These are phyloP conservation scores for Haplosporangium sp. DNA, from an alignment of 371 early-diverging fungal genomes.

Conservation along the genomic window DNA sequence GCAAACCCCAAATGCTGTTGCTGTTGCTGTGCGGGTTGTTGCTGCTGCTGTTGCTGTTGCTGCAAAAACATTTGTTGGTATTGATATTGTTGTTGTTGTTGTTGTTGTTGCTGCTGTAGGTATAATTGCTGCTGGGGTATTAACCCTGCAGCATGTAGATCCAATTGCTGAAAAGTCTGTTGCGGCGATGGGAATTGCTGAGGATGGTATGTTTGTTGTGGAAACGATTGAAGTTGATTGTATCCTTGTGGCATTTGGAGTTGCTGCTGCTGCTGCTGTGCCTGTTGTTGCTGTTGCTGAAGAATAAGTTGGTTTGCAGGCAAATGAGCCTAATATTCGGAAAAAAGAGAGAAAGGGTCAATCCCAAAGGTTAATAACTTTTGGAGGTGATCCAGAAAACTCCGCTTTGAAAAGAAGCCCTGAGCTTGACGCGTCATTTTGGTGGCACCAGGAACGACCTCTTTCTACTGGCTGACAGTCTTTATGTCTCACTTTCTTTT, in stretches of 20 bases:
- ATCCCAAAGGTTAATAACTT: neutral
- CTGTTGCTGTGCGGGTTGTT: slow-evolving; percentile 27
- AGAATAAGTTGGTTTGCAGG: slow-evolving; percentile 36
- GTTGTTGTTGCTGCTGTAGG: slow-evolving; percentile 44
- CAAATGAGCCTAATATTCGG: slow-evolving; percentile 18
- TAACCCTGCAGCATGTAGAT: slow-evolving; percentile 36
- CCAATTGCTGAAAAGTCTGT: slow-evolving; percentile 45
- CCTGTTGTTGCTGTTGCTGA: slow-evolving; percentile 57
- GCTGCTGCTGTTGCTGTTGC: slow-evolving; percentile 27
- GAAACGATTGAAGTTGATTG: slow-evolving; percentile 46
- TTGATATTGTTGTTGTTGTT: slow-evolving; percentile 29
- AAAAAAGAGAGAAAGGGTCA: neutral
- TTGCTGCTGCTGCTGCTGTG: slow-evolving; percentile 39
- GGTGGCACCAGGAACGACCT: neutral
- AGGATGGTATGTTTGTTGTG: slow-evolving; percentile 30
- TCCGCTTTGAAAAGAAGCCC: neutral
- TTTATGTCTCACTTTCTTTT: neutral
- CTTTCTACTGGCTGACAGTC: neutral
- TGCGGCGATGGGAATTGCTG: slow-evolving; percentile 36
- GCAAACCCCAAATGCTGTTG: slow-evolving; percentile 35
- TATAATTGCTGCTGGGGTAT: slow-evolving; percentile 52
- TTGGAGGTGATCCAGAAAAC: neutral
- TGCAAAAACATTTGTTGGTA: slow-evolving; percentile 7
- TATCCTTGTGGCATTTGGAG: slow-evolving; percentile 48
- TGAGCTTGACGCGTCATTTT: slow-evolving; percentile 1